Evolutionary conservation across 2,329 filamentous ascomycete genomes (phyloP).

Genomic region (Byssothecium circinans): DNA sequence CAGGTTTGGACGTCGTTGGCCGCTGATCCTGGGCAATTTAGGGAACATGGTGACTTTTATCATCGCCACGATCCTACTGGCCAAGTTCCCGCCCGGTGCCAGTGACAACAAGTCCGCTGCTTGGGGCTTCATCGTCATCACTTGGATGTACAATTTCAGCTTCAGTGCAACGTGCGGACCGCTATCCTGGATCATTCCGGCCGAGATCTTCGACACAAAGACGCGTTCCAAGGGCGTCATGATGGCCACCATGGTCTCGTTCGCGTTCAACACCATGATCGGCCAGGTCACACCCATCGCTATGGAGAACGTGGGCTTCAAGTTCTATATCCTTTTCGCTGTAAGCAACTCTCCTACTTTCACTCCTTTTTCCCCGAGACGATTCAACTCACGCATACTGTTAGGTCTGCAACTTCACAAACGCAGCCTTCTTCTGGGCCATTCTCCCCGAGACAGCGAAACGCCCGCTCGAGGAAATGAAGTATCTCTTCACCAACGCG

Average conservation of each 20-base stretch:
- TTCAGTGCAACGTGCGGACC: slow-evolving; percentile 73
- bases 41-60: slow-evolving; percentile 73
- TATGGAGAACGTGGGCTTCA: slow-evolving; percentile 57
- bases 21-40: slow-evolving; percentile 71
- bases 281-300: slow-evolving; percentile 67
- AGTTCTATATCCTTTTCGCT: slow-evolving; percentile 63
- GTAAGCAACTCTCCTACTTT: slow-evolving; percentile 34
- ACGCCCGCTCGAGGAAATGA: slow-evolving; percentile 69
- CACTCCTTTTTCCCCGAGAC: not conserved
- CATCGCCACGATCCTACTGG: slow-evolving; percentile 61
- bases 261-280: slow-evolving; percentile 78
- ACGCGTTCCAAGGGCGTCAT: slow-evolving; percentile 75
- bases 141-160: slow-evolving; percentile 79
- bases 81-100: slow-evolving; percentile 62
- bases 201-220: slow-evolving; percentile 76
- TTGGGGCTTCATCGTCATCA: slow-evolving; percentile 76
- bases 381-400: not conserved
- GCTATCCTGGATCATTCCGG: slow-evolving; percentile 64
- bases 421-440: slow-evolving; percentile 68
- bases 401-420: slow-evolving; percentile 67
- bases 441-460: slow-evolving; percentile 68
- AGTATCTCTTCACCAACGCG: slow-evolving; percentile 65
- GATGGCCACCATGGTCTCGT: slow-evolving; percentile 71
- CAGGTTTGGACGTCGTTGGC: slow-evolving; percentile 69
- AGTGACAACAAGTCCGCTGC: slow-evolving; percentile 57